These are phyloP conservation scores for Piromyces sp. DNA, from an alignment of 192 early-diverging fungal genomes.

Conservation along the genomic window DNA sequence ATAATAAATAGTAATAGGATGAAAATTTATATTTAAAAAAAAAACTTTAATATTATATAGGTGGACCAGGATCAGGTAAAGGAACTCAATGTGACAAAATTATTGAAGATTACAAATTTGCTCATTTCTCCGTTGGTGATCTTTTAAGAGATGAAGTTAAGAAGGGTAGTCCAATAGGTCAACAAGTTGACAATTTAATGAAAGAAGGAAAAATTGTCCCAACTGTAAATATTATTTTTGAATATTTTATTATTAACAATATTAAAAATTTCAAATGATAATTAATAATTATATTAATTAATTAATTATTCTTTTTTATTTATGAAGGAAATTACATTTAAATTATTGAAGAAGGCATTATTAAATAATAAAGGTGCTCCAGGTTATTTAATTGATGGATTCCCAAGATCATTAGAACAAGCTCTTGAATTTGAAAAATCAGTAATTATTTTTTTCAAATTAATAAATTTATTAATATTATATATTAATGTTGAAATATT, in stretches of 20 bases:
- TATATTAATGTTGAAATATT: too few relatives aligned
- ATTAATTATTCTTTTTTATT: not conserved
- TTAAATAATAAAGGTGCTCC: not conserved
- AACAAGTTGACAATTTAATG: slow-evolving; percentile 9
- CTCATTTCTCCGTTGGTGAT: slow-evolving; percentile 4
- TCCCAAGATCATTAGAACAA: slow-evolving; percentile 30
- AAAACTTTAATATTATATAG: not conserved
- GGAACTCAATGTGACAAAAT: slow-evolving; percentile 8
- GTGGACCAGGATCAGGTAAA: slow-evolving; percentile 29
- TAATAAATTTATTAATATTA: too few relatives aligned
- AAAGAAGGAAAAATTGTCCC: slow-evolving; percentile 8
- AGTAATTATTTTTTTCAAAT: too few relatives aligned
- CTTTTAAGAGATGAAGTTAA: slow-evolving; percentile 15
- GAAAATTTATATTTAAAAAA: too few relatives aligned
- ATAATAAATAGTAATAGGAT: too few relatives aligned
- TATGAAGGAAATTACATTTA: slow-evolving; percentile 1
- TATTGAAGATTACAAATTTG: not conserved
- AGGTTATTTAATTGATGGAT: slow-evolving; percentile 19
- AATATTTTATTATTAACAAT: too few relatives aligned
- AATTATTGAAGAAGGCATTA: slow-evolving; percentile 3
- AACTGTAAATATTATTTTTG: not conserved
- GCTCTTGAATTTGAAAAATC: slow-evolving; percentile 24
- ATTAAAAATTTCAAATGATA: too few relatives aligned
- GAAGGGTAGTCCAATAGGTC: slow-evolving; percentile 1
- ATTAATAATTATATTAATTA: not conserved